These are phyloP conservation scores for Chalciporus pseudorubinellus DNA, from an alignment of 768 basidiomycete species.

Conservation along the genomic window DNA sequence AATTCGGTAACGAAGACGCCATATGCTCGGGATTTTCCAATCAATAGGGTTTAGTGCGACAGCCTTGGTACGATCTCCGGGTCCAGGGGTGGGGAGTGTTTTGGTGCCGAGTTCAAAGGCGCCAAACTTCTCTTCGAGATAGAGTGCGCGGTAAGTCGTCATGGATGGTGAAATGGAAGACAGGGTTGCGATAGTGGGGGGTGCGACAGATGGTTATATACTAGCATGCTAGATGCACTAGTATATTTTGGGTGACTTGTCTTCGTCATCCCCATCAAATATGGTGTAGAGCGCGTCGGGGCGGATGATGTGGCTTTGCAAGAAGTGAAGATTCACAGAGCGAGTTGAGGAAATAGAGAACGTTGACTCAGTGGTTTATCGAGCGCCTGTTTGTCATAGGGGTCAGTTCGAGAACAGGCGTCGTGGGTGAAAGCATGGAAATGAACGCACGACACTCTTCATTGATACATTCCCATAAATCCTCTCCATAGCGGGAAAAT, in stretches of 20 bases:
- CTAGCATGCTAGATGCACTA: too few species aligned
- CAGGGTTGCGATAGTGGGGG: too few species aligned
- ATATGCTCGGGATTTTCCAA: constrained; percentile 10
- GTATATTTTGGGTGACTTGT: too few species aligned
- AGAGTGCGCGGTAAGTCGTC: too few species aligned
- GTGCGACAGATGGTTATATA: too few species aligned
- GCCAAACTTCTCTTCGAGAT: too few species aligned
- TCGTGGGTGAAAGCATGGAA: background rate
- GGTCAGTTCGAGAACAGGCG: background rate
- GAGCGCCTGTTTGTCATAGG: constrained; percentile 53
- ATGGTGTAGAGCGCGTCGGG: too few species aligned
- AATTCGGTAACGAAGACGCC: constrained; percentile 26
- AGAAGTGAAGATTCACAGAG: constrained; percentile 77
- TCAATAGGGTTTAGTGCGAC: constrained; percentile 45
- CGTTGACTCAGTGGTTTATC: constrained; percentile 90
- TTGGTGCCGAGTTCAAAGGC: too few species aligned
- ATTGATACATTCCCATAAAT: constrained; percentile 90
- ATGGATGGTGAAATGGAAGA: too few species aligned
- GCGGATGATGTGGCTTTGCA: constrained; percentile 52
- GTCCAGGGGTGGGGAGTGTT: constrained; percentile 34
- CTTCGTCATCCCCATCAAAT: too few species aligned
- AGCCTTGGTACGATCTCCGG: constrained; percentile 42
- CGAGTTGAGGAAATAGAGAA: constrained; percentile 86
- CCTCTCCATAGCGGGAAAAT: constrained; percentile 82
- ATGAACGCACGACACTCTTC: constrained; percentile 71